A percentile compares a stretch with the other conserved stretches of the same genome.
Conservation (phyloP, 306 rosid genomes). For the Leucaena leucocephala region DNA sequence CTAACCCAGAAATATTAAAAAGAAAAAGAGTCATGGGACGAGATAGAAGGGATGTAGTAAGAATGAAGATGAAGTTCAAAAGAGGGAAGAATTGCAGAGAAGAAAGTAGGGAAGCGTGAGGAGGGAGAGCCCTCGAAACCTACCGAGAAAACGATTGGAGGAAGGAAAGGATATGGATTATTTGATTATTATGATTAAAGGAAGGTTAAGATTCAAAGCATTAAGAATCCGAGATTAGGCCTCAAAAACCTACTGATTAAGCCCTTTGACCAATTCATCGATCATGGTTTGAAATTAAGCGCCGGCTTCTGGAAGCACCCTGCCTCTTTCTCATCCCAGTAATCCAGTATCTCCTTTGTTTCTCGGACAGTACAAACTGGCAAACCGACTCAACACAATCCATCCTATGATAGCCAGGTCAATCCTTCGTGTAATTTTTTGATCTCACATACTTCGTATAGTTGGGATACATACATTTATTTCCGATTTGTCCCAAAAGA, state of each 20-base stretch:
- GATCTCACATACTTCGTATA: background rate
- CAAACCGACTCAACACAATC: background rate
- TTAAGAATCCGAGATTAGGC: constrained; percentile 25
- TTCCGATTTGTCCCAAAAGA: too few species aligned
- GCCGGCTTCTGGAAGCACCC: constrained; percentile 34
- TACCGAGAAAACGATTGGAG: constrained; percentile 66
- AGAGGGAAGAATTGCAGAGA: constrained; percentile 44
- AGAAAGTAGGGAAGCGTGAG: constrained; percentile 51
- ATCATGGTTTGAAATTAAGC: constrained; percentile 45
- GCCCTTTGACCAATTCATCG: constrained; percentile 37
- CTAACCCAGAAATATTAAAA: constrained; percentile 13
- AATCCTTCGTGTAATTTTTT: background rate
- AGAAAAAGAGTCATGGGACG: background rate
- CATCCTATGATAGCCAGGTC: background rate
- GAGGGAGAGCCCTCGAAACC: constrained; percentile 61
- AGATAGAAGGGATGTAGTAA: background rate
- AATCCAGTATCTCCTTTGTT: background rate
- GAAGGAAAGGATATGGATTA: constrained; percentile 8
- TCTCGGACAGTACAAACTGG: background rate
- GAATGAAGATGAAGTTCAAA: constrained; percentile 44
- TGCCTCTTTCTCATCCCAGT: constrained; percentile 19
- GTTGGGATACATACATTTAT: too few species aligned
- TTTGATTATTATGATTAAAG: constrained; percentile 25
- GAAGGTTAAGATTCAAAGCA: constrained; percentile 51
- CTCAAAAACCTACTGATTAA: constrained; percentile 31